phyloP scores from a whole-genome alignment of 805 yeast species.

The Metschnikowia bowlesiae region DNA sequence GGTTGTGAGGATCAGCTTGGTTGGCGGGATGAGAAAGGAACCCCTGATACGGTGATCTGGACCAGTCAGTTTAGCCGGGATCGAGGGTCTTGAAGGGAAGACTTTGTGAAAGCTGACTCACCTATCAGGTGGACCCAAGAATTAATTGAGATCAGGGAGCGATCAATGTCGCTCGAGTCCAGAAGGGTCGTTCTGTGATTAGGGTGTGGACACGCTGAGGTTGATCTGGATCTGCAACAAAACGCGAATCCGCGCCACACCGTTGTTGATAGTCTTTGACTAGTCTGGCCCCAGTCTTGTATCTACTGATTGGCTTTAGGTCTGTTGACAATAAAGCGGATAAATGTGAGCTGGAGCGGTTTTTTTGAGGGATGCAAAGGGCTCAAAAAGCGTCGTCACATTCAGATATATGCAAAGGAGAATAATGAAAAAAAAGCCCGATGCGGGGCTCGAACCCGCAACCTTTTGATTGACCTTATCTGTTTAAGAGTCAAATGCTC shows the following conservation, averaged over 20 bases:
- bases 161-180: not conserved
- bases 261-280: too few relatives aligned
- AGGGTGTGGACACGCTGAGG: not conserved
- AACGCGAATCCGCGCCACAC: not conserved
- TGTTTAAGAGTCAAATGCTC: constrained; percentile 22
- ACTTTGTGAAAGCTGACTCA: not conserved
- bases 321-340: too few relatives aligned
- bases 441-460: constrained; percentile 25
- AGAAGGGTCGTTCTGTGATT: not conserved
- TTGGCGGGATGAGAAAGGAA: not conserved
- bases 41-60: not conserved
- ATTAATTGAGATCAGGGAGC: not conserved
- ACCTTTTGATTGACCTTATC: constrained; percentile 22
- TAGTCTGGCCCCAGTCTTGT: too few relatives aligned
- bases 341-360: too few relatives aligned
- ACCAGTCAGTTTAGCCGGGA: not conserved
- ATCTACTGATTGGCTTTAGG: too few relatives aligned
- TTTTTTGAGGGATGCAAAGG: too few relatives aligned
- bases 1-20: not conserved
- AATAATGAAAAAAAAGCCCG: constrained; percentile 13
- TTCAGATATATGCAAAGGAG: too few relatives aligned
- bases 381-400: too few relatives aligned
- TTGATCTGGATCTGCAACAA: constrained; percentile 2
- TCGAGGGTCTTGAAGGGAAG: not conserved
- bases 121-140: not conserved